Conservation (phyloP, 345 rosid genomes). For the Schrenkiella parvula region DNA sequence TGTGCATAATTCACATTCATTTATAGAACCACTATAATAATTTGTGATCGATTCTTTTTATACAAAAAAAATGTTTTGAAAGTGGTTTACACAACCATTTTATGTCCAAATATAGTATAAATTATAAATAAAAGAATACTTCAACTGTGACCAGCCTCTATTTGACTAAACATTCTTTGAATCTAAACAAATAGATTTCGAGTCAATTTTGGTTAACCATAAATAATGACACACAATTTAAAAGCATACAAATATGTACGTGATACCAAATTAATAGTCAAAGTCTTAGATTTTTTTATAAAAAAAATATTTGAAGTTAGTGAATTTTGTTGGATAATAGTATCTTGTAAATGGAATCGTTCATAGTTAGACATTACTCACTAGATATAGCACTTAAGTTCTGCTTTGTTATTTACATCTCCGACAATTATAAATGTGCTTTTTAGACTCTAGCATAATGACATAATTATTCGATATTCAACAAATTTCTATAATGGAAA, state of each 20-base stretch:
- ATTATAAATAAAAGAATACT: neutral
- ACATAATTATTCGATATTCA: neutral
- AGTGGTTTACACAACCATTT: neutral
- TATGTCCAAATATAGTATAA: neutral
- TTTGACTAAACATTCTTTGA: neutral
- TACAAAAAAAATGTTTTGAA: neutral
- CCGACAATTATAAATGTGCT: constrained; percentile 6
- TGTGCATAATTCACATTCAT: neutral
- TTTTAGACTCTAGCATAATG: constrained; percentile 31
- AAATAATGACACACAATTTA: neutral
- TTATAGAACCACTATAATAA: neutral
- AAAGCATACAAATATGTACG: neutral
- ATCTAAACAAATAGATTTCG: neutral
- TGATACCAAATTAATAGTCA: neutral
- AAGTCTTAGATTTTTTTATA: constrained; percentile 8
- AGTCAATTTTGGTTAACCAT: neutral
- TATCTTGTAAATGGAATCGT: constrained; percentile 16
- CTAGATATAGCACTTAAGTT: constrained; percentile 42
- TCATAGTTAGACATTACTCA: constrained; percentile 38
- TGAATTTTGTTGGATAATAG: neutral
- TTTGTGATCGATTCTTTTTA: neutral
- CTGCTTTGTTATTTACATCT: neutral
- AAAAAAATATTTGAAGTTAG: neutral
- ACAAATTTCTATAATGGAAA: constrained; percentile 16
- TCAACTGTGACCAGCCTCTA: neutral